These are phyloP conservation scores for Misopates orontium DNA, from an alignment of 257 asterid genomes.

Conservation along the genomic window DNA sequence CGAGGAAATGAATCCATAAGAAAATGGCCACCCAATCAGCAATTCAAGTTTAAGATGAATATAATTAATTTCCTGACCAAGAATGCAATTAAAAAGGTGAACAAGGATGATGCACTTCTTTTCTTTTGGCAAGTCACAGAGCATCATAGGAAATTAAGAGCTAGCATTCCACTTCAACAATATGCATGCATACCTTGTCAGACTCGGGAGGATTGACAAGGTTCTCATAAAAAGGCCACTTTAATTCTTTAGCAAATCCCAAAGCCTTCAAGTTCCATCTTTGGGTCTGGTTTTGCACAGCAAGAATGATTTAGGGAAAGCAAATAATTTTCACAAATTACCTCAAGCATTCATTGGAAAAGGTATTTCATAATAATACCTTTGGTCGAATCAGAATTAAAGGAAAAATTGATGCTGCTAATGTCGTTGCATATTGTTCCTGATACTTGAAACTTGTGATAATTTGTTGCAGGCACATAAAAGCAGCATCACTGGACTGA, in stretches of 20 bases:
- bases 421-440: slow-evolving; percentile 43
- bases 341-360: slow-evolving; percentile 13
- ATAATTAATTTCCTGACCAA: too few species aligned
- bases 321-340: slow-evolving; percentile 18
- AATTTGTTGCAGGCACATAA: slow-evolving; percentile 58
- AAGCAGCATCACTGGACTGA: slow-evolving; percentile 46
- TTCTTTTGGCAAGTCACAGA: background rate
- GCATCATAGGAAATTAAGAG: slow-evolving; percentile 12
- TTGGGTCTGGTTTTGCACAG: slow-evolving; percentile 54
- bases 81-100: background rate
- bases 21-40: background rate
- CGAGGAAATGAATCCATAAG: too few species aligned
- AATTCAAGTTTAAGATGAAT: too few species aligned
- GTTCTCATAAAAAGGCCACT: slow-evolving; percentile 73
- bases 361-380: slow-evolving; percentile 38
- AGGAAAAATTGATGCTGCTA: slow-evolving; percentile 69
- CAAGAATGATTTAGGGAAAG: slow-evolving; percentile 26
- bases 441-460: slow-evolving; percentile 50
- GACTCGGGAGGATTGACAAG: slow-evolving; percentile 41
- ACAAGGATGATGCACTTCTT: background rate
- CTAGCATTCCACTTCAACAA: slow-evolving; percentile 8
- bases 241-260: slow-evolving; percentile 65
- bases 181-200: slow-evolving; percentile 52
- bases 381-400: slow-evolving; percentile 64
- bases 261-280: slow-evolving; percentile 68